phyloP scores from a whole-genome alignment of 176 grass and related monocot species.

The Saccharum spontaneum region DNA sequence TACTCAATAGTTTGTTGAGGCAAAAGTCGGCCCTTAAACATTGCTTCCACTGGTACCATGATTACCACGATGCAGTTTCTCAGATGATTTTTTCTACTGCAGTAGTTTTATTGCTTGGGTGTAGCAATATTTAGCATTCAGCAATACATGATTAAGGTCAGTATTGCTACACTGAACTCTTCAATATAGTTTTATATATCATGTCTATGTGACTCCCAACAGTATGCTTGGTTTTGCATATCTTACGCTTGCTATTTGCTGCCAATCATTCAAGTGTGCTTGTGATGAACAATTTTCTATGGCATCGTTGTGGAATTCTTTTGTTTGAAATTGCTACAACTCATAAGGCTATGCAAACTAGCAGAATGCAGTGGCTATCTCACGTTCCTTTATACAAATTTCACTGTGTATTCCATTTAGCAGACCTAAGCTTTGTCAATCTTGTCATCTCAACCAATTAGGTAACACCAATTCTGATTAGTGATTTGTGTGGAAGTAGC shows the following conservation, averaged over 20 bases:
- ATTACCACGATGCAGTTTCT: neutral
- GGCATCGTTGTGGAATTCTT: neutral
- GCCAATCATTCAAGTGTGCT: neutral
- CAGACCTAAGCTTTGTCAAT: neutral
- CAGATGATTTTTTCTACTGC: neutral
- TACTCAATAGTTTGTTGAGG: neutral
- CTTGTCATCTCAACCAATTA: conserved; percentile 16
- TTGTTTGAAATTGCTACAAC: neutral
- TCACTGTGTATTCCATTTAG: neutral
- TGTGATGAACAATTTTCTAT: neutral
- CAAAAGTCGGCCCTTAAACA: conserved; percentile 15
- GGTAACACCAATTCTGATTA: neutral
- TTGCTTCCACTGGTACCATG: neutral
- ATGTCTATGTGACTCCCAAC: neutral
- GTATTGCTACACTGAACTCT: neutral
- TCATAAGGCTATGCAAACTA: conserved; percentile 2
- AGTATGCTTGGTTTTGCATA: neutral
- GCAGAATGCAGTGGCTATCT: neutral
- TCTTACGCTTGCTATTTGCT: neutral
- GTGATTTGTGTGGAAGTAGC: neutral
- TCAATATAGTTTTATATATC: neutral
- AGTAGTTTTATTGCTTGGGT: neutral
- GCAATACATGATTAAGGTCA: neutral
- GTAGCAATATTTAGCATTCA: neutral
- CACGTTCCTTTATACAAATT: neutral